phyloP scores from a whole-genome alignment of 2,329 filamentous ascomycete species.

The Curvularia sp. region DNA sequence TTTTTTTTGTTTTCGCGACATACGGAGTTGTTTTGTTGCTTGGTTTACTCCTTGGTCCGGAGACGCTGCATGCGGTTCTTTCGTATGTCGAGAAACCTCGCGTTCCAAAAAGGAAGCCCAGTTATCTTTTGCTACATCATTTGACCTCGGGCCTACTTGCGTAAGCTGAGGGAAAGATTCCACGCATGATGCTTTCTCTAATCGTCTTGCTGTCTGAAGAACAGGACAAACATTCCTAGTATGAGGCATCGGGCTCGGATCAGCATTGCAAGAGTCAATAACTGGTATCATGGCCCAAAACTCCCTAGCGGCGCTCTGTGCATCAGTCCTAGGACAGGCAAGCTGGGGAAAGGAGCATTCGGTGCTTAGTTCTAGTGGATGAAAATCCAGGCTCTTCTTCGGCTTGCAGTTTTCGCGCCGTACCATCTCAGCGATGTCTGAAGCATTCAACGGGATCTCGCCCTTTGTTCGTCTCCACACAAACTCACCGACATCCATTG shows the following conservation, averaged over 20 bases:
- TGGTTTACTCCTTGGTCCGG: background rate
- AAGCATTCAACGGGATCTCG: slow-evolving; percentile 7
- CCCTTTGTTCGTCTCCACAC: background rate
- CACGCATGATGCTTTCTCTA: background rate
- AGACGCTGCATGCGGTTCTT: background rate
- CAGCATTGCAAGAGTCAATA: background rate
- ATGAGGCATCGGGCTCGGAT: background rate
- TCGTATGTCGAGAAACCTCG: slow-evolving; percentile 1
- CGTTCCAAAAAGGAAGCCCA: slow-evolving; percentile 1
- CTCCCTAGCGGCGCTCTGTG: slow-evolving; percentile 4
- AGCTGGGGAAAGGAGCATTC: slow-evolving; percentile 9
- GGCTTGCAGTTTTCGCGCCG: background rate
- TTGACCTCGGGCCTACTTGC: slow-evolving; percentile 4
- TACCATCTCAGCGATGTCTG: slow-evolving; percentile 6
- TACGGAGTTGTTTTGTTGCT: slow-evolving; percentile 1
- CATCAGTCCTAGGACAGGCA: slow-evolving; percentile 5
- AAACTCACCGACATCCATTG: slow-evolving; percentile 5
- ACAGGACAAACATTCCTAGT: slow-evolving; percentile 2
- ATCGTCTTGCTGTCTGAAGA: slow-evolving; percentile 1
- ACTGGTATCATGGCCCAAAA: slow-evolving; percentile 10
- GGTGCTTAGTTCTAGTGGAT: background rate
- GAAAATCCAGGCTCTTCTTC: background rate
- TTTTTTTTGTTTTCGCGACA: slow-evolving; percentile 1
- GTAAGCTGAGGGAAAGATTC: slow-evolving; percentile 8
- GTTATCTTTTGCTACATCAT: slow-evolving; percentile 3